Percentiles rank a stretch among this genome's conserved stretches.
phyloP scores from a whole-genome alignment of 2,329 filamentous ascomycete species.

The Cordyceps tenuipes region DNA sequence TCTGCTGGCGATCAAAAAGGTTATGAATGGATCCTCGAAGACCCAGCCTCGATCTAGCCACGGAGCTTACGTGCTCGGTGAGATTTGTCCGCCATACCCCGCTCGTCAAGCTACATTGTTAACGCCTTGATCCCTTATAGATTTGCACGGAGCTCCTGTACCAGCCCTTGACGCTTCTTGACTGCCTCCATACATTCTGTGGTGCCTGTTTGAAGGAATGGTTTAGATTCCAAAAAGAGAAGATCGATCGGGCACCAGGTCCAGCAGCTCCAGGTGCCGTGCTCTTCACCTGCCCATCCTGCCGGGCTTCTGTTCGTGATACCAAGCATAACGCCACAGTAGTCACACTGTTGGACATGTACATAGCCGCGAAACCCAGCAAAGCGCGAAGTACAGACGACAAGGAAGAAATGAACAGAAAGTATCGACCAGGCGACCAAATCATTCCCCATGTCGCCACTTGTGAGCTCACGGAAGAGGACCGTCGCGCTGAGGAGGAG shows the following conservation, averaged over 20 bases:
- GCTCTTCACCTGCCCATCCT: constrained; percentile 84
- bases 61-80: constrained; percentile 92
- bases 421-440: constrained; percentile 74
- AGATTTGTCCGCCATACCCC: constrained; percentile 29
- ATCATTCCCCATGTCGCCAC: constrained; percentile 58
- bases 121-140: constrained; percentile 36
- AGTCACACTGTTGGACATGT: constrained; percentile 83
- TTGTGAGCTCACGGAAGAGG: constrained; percentile 42
- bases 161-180: constrained; percentile 81
- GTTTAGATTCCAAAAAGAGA: constrained; percentile 72
- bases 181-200: constrained; percentile 94
- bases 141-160: constrained; percentile 95
- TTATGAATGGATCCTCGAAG: constrained; percentile 41
- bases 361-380: constrained; percentile 68
- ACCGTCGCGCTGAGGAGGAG: constrained; percentile 51
- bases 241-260: constrained; percentile 42
- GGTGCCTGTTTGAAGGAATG: constrained; percentile 92
- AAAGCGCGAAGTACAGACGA: constrained; percentile 63
- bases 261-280: constrained; percentile 39
- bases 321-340: constrained; percentile 88
- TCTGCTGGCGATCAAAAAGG: not conserved
- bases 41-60: constrained; percentile 66
- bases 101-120: constrained; percentile 3
- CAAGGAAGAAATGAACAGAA: constrained; percentile 63
- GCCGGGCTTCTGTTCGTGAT: constrained; percentile 75